phyloP scores from a whole-genome alignment of 2,329 filamentous ascomycete genomes.

The Amauroascus verrucosus region DNA sequence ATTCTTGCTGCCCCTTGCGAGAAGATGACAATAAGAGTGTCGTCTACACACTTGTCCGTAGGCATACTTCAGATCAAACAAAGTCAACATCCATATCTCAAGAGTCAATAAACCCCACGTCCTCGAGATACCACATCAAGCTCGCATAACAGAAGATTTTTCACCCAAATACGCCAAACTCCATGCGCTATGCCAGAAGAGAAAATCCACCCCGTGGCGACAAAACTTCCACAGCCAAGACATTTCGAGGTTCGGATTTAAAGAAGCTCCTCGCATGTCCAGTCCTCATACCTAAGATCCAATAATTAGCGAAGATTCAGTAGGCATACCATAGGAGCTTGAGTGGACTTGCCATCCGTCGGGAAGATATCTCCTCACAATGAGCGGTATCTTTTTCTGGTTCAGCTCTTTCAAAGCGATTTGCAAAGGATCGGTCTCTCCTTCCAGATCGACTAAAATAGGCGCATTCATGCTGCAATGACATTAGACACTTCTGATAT shows the following conservation, averaged over 20 bases:
- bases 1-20: no score
- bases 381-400: slow-evolving; percentile 96
- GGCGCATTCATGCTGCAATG: slow-evolving; percentile 81
- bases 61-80: background rate
- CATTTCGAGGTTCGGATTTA: slow-evolving; percentile 22
- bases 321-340: background rate
- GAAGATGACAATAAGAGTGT: background rate
- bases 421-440: slow-evolving; percentile 92
- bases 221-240: background rate
- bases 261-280: slow-evolving; percentile 93
- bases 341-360: slow-evolving; percentile 71
- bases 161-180: slow-evolving; percentile 12
- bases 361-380: slow-evolving; percentile 88
- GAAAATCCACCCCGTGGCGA: background rate
- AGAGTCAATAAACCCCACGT: background rate
- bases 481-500: background rate
- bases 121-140: background rate
- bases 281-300: slow-evolving; percentile 82
- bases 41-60: background rate
- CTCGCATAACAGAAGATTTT: background rate
- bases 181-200: slow-evolving; percentile 17
- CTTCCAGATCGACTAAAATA: slow-evolving; percentile 89
- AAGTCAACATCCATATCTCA: background rate
- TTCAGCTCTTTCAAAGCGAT: slow-evolving; percentile 95
- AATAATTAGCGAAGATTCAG: background rate